Evolutionary conservation across 768 basidiomycete species (phyloP).

Genomic region (Russula olivacea): DNA sequence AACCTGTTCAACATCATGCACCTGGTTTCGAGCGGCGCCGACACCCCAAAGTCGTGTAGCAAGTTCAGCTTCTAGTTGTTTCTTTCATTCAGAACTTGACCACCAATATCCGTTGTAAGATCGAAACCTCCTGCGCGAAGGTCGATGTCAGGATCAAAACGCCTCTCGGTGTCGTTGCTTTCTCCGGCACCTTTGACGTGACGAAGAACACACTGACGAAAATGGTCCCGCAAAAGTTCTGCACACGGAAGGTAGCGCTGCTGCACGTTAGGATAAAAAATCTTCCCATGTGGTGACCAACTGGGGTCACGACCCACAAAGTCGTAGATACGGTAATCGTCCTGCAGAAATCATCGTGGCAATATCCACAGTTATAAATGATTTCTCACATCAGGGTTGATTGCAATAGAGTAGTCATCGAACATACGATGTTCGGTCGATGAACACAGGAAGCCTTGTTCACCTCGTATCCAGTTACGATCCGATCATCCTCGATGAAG

Average conservation of each 20-base stretch:
- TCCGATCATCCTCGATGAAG: background rate
- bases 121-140: background rate
- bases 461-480: background rate
- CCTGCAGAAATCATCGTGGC: background rate
- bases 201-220: background rate
- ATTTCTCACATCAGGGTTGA: background rate
- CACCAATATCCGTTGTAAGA: background rate
- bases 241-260: background rate
- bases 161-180: background rate
- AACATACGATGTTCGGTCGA: slow-evolving; percentile 6
- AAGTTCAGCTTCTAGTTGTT: background rate
- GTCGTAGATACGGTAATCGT: slow-evolving; percentile 3
- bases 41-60: too few species aligned
- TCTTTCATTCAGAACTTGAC: background rate
- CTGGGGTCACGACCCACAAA: background rate
- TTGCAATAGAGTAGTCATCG: background rate
- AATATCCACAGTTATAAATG: too few species aligned
- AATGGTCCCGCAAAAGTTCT: slow-evolving; percentile 1
- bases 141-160: background rate
- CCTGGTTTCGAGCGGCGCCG: too few species aligned
- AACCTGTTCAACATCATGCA: too few species aligned
- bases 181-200: background rate
- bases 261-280: background rate
- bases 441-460: slow-evolving; percentile 1
- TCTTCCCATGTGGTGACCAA: background rate